Percentiles rank a stretch among this genome's conserved stretches.
Evolutionary conservation across 225 moss, liverwort and hornwort species (phyloP).

Genomic region (Neckera pumila): DNA sequence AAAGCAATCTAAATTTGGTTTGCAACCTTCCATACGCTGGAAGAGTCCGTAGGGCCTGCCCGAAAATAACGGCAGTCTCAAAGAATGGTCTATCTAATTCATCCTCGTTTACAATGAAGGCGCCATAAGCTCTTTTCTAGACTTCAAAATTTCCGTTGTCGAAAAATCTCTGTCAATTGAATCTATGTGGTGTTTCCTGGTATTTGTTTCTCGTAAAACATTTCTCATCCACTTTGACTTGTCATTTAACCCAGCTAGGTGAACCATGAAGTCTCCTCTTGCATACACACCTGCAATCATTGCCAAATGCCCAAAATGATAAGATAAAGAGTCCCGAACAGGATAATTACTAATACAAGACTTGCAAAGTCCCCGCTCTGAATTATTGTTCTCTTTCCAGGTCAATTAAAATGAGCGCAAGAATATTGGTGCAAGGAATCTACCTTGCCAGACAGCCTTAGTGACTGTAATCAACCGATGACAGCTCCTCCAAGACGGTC

Average conservation of each 20-base stretch:
- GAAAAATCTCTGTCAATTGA: neutral
- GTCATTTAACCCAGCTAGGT: constrained; percentile 87
- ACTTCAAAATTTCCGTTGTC: neutral
- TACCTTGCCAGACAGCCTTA: constrained; percentile 85
- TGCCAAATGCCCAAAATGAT: neutral
- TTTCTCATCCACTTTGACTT: constrained; percentile 83
- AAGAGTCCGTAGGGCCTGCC: constrained; percentile 18
- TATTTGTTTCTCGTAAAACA: constrained; percentile 30
- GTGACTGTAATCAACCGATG: constrained; percentile 59
- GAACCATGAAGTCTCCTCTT: constrained; percentile 95
- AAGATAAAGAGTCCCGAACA: neutral
- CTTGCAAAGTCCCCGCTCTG: neutral
- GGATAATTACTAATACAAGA: neutral
- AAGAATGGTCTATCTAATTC: constrained; percentile 30
- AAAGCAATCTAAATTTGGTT: constrained; percentile 3
- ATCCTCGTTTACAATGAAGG: constrained; percentile 7
- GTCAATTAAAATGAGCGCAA: neutral
- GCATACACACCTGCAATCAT: constrained; percentile 80
- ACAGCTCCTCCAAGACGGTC: constrained; percentile 89
- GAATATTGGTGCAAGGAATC: neutral
- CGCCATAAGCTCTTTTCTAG: constrained; percentile 25
- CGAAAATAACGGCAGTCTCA: constrained; percentile 20
- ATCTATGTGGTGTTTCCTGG: neutral
- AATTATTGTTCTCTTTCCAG: neutral
- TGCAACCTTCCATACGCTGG: constrained; percentile 10